Evolutionary conservation across 2,329 filamentous ascomycete species (phyloP).

Genomic region (Sporothrix euskadiensis): DNA sequence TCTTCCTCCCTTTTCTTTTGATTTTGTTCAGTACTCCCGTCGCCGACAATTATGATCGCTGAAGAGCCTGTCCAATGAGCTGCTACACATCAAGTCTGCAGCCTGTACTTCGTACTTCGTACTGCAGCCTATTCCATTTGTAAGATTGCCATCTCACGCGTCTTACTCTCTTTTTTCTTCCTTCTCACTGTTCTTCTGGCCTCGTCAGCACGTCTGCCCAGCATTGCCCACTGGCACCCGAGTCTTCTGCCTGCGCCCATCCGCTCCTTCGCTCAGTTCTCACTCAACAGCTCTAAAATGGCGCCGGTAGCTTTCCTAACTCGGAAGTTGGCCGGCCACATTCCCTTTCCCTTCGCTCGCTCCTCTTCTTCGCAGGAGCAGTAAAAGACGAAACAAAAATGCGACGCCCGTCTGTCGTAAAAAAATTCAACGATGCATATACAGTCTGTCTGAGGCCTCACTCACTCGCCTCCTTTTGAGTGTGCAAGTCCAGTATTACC

Average conservation of each 20-base stretch:
- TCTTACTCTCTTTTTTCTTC: not conserved
- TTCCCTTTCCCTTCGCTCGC: not conserved
- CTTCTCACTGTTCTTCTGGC: not conserved
- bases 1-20: not conserved
- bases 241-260: not conserved
- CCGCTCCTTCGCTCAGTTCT: not conserved
- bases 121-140: not conserved
- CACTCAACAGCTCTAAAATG: not conserved
- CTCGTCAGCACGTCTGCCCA: not conserved
- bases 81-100: not conserved
- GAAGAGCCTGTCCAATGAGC: not conserved
- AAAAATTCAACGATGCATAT: not conserved
- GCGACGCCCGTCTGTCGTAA: not conserved
- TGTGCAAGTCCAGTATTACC: not conserved
- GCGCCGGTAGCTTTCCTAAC: not conserved
- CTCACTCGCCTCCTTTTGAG: not conserved
- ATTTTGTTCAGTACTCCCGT: not conserved
- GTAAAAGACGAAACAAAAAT: not conserved
- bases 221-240: not conserved
- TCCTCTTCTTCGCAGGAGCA: not conserved
- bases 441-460: not conserved
- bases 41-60: not conserved
- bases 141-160: not conserved
- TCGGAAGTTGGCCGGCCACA: not conserved
- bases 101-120: too few relatives aligned